These are phyloP conservation scores for Blumeria graminis DNA, from an alignment of 2,329 filamentous ascomycete genomes.

Conservation along the genomic window DNA sequence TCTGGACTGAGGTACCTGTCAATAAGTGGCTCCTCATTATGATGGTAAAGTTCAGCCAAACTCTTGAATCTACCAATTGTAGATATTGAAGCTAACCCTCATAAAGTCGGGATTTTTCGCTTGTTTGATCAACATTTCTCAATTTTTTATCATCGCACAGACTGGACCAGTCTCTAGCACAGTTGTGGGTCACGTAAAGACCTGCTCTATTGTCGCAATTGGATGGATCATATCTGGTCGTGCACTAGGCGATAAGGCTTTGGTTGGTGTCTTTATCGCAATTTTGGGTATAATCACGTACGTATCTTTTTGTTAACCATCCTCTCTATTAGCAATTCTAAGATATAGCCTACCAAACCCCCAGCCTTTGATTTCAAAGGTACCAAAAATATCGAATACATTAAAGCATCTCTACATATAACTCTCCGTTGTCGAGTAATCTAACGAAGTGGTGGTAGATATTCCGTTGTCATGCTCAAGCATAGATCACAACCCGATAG, in stretches of 20 bases:
- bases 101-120: constrained; percentile 35
- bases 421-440: background rate
- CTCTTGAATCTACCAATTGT: constrained; percentile 3
- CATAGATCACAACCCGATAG: constrained; percentile 15
- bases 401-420: background rate
- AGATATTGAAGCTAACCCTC: constrained; percentile 10
- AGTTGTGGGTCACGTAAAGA: constrained; percentile 41
- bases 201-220: constrained; percentile 37
- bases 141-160: constrained; percentile 37
- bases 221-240: constrained; percentile 33
- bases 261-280: constrained; percentile 29
- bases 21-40: constrained; percentile 33
- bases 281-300: constrained; percentile 32
- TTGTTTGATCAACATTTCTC: constrained; percentile 38
- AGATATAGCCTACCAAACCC: no score
- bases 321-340: background rate
- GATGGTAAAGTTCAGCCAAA: constrained; percentile 21
- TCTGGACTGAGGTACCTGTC: constrained; percentile 25
- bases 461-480: constrained; percentile 24
- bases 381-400: background rate
- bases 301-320: constrained; percentile 11
- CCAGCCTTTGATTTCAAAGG: background rate
- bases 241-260: constrained; percentile 28
- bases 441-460: constrained; percentile 14
- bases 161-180: constrained; percentile 39